Percentiles rank a stretch among this genome's conserved stretches.
Conservation (phyloP, 1,284 basidiomycete genomes). For the Retiboletus flavoniger region DNA sequence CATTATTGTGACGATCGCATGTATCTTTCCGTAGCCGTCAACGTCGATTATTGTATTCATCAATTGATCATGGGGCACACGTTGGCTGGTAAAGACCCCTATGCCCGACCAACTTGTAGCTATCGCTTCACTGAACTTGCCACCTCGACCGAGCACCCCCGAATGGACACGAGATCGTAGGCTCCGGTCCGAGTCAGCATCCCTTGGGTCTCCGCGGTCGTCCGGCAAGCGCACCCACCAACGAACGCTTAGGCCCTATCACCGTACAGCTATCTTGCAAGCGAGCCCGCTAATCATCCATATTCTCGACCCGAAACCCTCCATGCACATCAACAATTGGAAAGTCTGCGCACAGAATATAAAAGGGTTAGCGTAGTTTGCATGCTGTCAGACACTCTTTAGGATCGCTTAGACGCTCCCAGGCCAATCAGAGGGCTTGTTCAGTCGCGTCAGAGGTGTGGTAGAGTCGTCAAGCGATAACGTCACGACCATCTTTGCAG, state of each 20-base stretch:
- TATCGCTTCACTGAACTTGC: neutral
- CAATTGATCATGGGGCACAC: too few species aligned
- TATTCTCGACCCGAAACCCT: neutral
- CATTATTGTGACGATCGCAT: slow-evolving; percentile 6
- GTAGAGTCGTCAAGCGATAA: too few species aligned
- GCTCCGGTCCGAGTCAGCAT: neutral
- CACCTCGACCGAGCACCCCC: neutral
- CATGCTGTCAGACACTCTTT: too few species aligned
- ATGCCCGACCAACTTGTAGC: neutral
- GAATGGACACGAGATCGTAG: neutral
- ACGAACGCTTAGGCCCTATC: neutral
- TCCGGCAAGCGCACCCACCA: neutral
- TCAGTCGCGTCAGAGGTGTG: too few species aligned
- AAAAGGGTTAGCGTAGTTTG: too few species aligned
- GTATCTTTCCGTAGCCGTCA: neutral
- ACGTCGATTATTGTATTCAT: neutral
- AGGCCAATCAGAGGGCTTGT: too few species aligned
- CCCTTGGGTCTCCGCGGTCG: slow-evolving; percentile 3
- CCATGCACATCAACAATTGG: too few species aligned
- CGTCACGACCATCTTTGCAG: neutral
- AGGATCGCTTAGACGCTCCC: too few species aligned
- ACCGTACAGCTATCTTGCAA: neutral
- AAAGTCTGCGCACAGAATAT: too few species aligned
- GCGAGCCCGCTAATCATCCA: neutral
- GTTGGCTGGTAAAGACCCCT: neutral